phyloP scores from a whole-genome alignment of 306 rosid species.

The Rubus parviflorus region DNA sequence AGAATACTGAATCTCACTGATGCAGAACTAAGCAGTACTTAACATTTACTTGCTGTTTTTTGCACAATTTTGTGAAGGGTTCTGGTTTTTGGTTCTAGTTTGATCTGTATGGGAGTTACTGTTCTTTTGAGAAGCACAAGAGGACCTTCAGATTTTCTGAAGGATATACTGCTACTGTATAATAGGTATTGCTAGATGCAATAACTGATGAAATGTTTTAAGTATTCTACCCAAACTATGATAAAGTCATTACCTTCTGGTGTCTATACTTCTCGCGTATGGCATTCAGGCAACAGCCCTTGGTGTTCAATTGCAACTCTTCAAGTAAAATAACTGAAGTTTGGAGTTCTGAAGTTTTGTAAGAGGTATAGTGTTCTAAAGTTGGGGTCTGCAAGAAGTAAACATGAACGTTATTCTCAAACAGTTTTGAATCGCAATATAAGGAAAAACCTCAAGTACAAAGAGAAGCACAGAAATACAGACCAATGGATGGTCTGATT shows the following conservation, averaged over 20 bases:
- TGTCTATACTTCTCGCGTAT: conserved; percentile 74
- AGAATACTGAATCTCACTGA: neutral
- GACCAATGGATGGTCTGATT: conserved; percentile 82
- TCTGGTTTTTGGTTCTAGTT: too few relatives aligned
- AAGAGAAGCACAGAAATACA: conserved; percentile 25
- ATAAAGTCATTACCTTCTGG: conserved; percentile 54
- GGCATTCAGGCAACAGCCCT: conserved; percentile 52
- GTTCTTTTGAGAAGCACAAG: neutral
- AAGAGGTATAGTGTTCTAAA: conserved; percentile 73
- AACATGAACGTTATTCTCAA: conserved; percentile 20
- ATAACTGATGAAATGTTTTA: neutral
- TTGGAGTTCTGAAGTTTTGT: conserved; percentile 64
- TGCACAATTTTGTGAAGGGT: too few relatives aligned
- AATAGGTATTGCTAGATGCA: too few relatives aligned
- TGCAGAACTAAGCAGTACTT: neutral
- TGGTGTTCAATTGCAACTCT: conserved; percentile 66
- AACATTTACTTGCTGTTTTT: neutral
- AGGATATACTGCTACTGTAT: too few relatives aligned
- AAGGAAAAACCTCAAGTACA: neutral
- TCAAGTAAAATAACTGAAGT: conserved; percentile 64
- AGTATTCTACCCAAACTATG: neutral
- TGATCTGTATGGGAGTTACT: too few relatives aligned
- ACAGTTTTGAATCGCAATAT: neutral
- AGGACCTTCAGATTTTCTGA: neutral
- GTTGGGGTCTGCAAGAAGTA: conserved; percentile 62